Base-by-base conservation (phyloP, 768 basidiomycete genomes). In the Suillus bovinus region DNA sequence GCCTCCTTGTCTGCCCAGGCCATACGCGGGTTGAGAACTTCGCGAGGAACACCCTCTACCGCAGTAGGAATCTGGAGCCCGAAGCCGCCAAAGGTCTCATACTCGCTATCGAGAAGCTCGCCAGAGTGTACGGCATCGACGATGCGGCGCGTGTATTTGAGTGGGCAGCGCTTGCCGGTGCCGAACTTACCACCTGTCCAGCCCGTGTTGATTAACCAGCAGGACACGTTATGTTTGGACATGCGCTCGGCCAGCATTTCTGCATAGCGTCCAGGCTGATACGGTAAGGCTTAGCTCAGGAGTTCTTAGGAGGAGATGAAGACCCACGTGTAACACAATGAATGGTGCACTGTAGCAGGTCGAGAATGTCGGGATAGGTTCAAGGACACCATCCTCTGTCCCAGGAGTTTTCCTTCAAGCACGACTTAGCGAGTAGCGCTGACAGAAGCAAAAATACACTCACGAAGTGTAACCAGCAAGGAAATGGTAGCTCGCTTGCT, bases 291-390 rank as follows among this genome's bases (percentile, higher is more conserved):
- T 71, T 63, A 64, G 52, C 20, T 10, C 11, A 41, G 11, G 8
- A 13, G 24, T 46, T 64, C 27, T 44, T 52, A 53, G 9, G 20
- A 20, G 14, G 7, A 24, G 52, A 41, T 9, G 41, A 58, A 29
- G 33, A 77, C 86, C 44, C 72, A 89, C 88, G 78, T 97, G 96
- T 61, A 97, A 91, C 68, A 98, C 90, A 74, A 99, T 98, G 86
- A 99, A 99, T n/a, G 97, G 97, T 46, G 96, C 94, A 68, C 91
- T 92, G 85, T 98, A 99, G 79, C 97, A 99, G 36, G 96, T 98
- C 22, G 95, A 97, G 86, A 99, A 99, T 46, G 97, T 99, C 27
- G 97, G 97, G 66, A 96, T 96, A 63, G 97, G 97, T 76, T 99
- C 97, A 50, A 97, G 84, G 33, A 99, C 92, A 73, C 96, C 96